These are phyloP conservation scores for Dioscorea zingiberensis DNA, from an alignment of 106 monocot genomes.

Conservation along the genomic window DNA sequence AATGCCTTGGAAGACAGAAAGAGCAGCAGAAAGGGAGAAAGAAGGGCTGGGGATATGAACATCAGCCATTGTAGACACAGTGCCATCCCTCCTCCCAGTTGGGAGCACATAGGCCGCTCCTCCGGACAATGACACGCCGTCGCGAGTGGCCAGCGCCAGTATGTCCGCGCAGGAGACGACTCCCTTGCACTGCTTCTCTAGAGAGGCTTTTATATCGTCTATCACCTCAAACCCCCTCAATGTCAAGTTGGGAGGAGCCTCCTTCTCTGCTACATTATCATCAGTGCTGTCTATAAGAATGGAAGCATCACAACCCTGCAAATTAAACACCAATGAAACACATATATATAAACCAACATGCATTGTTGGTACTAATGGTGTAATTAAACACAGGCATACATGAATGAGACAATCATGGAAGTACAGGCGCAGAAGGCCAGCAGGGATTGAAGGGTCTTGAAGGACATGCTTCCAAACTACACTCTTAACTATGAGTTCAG, in stretches of 20 bases:
- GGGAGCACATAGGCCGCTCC: constrained; percentile 20
- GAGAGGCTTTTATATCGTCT: constrained; percentile 22
- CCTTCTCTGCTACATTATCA: constrained; percentile 30
- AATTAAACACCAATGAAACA: background rate
- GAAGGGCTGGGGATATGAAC: constrained; percentile 27
- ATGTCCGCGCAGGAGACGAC: constrained; percentile 50
- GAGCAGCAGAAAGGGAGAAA: constrained; percentile 12
- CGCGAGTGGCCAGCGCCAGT: constrained; percentile 28
- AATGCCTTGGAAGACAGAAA: constrained; percentile 20
- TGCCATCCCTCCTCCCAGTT: constrained; percentile 27
- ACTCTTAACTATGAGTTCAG: constrained; percentile 26
- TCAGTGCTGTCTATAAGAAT: constrained; percentile 28
- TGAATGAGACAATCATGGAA: constrained; percentile 57
- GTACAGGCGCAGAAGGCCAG: constrained; percentile 35
- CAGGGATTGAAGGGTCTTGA: constrained; percentile 22
- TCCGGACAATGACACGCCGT: constrained; percentile 28
- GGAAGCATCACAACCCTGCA: constrained; percentile 47
- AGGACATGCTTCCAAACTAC: constrained; percentile 16
- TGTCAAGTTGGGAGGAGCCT: constrained; percentile 36
- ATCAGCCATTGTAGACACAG: constrained; percentile 13
- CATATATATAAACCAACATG: background rate
- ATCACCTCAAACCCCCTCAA: constrained; percentile 36
- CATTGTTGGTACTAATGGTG: no score
- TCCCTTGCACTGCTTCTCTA: constrained; percentile 33
- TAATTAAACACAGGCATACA: constrained; percentile 9